These are phyloP conservation scores for Thelephora ganbajun DNA, from an alignment of 768 basidiomycete genomes.

Conservation along the genomic window DNA sequence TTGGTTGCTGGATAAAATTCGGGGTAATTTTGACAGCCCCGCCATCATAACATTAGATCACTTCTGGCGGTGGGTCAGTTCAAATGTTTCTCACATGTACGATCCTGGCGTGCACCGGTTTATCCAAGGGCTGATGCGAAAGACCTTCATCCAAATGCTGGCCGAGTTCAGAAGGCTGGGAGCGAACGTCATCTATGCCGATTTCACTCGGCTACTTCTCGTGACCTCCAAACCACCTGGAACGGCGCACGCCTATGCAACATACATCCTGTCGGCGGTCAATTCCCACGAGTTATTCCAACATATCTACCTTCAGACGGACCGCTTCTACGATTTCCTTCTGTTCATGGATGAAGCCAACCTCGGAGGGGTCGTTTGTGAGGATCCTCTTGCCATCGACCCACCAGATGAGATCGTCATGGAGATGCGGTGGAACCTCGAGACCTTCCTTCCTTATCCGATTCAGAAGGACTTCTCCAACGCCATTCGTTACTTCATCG, in stretches of 20 bases:
- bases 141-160: slow-evolving; percentile 92
- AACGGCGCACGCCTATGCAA: slow-evolving; percentile 89
- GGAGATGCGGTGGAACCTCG: slow-evolving; percentile 89
- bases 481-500: slow-evolving; percentile 69
- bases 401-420: slow-evolving; percentile 55
- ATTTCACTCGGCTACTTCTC: slow-evolving; percentile 81
- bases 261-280: slow-evolving; percentile 87
- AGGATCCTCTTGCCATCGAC: slow-evolving; percentile 57
- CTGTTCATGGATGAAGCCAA: slow-evolving; percentile 95
- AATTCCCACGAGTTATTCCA: slow-evolving; percentile 93
- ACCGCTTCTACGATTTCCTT: slow-evolving; percentile 85
- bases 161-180: slow-evolving; percentile 95
- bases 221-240: slow-evolving; percentile 94
- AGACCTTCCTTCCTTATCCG: slow-evolving; percentile 72
- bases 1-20: slow-evolving; percentile 84
- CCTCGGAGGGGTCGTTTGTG: slow-evolving; percentile 78
- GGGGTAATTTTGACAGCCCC: slow-evolving; percentile 47
- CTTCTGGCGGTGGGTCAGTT: slow-evolving; percentile 96
- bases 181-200: slow-evolving; percentile 85
- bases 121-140: slow-evolving; percentile 90
- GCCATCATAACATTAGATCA: slow-evolving; percentile 72
- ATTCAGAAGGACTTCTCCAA: slow-evolving; percentile 66
- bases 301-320: slow-evolving; percentile 75
- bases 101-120: slow-evolving; percentile 91
- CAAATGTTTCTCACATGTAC: slow-evolving; percentile 72